These are phyloP conservation scores for Stromatinia cepivora DNA, from an alignment of 2,329 filamentous ascomycete genomes.

Conservation along the genomic window DNA sequence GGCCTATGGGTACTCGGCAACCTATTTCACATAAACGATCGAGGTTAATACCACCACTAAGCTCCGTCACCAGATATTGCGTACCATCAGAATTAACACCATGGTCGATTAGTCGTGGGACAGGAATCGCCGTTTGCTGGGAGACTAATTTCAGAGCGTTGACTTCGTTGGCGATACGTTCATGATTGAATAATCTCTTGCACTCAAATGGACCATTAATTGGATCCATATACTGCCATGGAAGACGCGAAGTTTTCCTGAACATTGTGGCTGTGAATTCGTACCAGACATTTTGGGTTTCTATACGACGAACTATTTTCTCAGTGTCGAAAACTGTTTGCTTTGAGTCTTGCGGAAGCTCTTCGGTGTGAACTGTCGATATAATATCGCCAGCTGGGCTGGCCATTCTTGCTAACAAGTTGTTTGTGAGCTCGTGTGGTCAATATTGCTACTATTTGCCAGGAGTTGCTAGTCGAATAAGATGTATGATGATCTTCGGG, in stretches of 20 bases:
- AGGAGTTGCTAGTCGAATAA: neutral
- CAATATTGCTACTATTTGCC: neutral
- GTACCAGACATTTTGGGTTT: neutral
- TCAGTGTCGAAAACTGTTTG: neutral
- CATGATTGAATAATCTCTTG: neutral
- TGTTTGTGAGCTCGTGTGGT: neutral
- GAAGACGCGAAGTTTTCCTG: conserved; percentile 5
- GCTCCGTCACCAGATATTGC: neutral
- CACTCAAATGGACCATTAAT: neutral
- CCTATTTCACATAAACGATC: neutral
- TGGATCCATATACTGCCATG: neutral
- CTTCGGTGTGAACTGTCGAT: neutral
- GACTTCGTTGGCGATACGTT: conserved; percentile 9
- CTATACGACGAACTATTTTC: neutral
- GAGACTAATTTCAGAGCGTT: neutral
- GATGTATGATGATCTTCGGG: neutral
- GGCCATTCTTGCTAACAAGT: neutral
- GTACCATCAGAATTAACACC: neutral
- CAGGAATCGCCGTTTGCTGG: neutral
- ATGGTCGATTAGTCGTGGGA: neutral
- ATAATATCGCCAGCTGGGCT: too few relatives aligned
- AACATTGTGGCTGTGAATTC: conserved; percentile 1
- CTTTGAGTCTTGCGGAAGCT: neutral
- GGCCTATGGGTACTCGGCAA: neutral
- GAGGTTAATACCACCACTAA: neutral